These are phyloP conservation scores for Macrotyloma uniflorum DNA, from an alignment of 306 rosid species.

Conservation along the genomic window DNA sequence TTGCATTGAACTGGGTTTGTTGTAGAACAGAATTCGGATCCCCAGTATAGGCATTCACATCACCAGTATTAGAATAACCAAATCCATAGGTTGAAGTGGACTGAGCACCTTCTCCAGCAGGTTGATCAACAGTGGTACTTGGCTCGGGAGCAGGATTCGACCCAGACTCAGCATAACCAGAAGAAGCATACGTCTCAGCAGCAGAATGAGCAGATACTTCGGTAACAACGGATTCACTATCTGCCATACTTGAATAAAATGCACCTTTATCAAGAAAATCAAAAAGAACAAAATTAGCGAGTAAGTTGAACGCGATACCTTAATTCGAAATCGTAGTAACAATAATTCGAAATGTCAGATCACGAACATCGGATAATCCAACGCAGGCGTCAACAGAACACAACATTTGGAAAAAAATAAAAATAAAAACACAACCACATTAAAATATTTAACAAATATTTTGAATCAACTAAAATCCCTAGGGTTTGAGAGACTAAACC, in stretches of 20 bases:
- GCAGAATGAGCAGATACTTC: conserved; percentile 47
- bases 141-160: conserved; percentile 45
- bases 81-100: conserved; percentile 38
- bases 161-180: conserved; percentile 56
- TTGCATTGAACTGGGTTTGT: conserved; percentile 52
- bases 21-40: conserved; percentile 58
- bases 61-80: conserved; percentile 50
- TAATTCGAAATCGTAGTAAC: neutral
- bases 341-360: conserved; percentile 9
- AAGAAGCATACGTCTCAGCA: conserved; percentile 46
- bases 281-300: conserved; percentile 22
- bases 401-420: neutral
- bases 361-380: neutral
- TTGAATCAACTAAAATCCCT: conserved; percentile 16
- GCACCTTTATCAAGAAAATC: conserved; percentile 35
- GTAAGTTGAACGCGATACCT: neutral
- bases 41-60: conserved; percentile 45
- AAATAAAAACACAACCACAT: neutral
- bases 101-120: conserved; percentile 49
- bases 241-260: conserved; percentile 58
- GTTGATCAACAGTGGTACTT: conserved; percentile 36
- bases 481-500: conserved; percentile 57
- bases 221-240: conserved; percentile 67
- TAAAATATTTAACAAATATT: neutral
- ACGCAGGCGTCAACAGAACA: neutral